phyloP scores from a whole-genome alignment of 305 asterid species.

The Fraxinus velutina region DNA sequence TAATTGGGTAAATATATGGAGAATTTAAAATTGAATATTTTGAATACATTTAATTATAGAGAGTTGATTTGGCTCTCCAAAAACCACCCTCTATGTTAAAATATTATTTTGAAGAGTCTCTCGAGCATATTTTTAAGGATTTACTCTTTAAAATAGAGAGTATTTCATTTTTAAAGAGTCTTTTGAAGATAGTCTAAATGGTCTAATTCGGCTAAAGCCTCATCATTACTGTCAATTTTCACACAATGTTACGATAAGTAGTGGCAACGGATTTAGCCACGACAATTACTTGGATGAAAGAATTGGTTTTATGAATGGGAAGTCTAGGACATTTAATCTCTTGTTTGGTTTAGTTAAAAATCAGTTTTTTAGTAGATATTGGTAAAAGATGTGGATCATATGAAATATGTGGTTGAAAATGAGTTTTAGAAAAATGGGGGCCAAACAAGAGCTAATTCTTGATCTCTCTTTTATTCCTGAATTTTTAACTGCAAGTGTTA shows the following conservation, averaged over 20 bases:
- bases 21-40: neutral
- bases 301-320: neutral
- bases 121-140: neutral
- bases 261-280: neutral
- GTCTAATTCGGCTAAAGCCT: neutral
- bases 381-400: neutral
- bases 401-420: neutral
- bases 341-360: neutral
- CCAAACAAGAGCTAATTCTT: neutral
- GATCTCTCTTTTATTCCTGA: neutral
- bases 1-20: neutral
- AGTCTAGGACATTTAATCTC: neutral
- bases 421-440: neutral
- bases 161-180: neutral
- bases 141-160: neutral
- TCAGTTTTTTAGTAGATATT: neutral
- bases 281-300: neutral
- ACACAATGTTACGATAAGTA: neutral
- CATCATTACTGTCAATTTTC: neutral
- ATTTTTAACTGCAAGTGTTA: neutral
- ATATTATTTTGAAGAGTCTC: neutral
- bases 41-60: neutral
- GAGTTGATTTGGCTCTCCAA: neutral
- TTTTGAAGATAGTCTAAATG: neutral
- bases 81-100: neutral